Percentiles rank a stretch among this genome's conserved stretches.
Conservation (phyloP, 352 stramenopile genomes). For the Peronospora farinosa region DNA sequence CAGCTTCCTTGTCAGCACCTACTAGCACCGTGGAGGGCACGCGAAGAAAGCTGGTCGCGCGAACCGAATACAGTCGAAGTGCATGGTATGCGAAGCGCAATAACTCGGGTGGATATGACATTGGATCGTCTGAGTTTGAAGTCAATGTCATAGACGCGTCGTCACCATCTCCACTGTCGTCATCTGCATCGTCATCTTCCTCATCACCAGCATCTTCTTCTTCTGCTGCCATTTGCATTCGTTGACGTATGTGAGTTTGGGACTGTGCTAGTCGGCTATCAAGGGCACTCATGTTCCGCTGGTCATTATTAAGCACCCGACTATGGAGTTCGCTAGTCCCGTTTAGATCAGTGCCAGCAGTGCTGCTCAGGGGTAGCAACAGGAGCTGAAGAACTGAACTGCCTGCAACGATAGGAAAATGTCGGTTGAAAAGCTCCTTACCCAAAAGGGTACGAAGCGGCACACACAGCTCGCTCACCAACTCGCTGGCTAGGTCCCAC, state of each 20-base stretch:
- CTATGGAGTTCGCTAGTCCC: slow-evolving; percentile 5
- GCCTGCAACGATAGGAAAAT: slow-evolving; percentile 46
- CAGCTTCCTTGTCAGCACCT: slow-evolving; percentile 14
- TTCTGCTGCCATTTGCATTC: slow-evolving; percentile 1
- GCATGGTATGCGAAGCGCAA: slow-evolving; percentile 51
- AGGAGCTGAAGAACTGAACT: slow-evolving; percentile 66
- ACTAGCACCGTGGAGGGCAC: slow-evolving; percentile 37
- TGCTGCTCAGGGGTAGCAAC: slow-evolving; percentile 41
- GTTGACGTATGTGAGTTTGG: slow-evolving; percentile 15
- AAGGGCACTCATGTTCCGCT: slow-evolving; percentile 28
- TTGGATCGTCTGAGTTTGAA: slow-evolving; percentile 6
- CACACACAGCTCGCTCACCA: slow-evolving; percentile 60
- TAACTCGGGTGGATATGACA: slow-evolving; percentile 35
- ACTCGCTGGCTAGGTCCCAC: slow-evolving; percentile 66
- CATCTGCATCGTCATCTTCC: slow-evolving; percentile 15
- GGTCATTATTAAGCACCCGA: slow-evolving; percentile 8
- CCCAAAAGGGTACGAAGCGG: slow-evolving; percentile 52
- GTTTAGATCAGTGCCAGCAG: slow-evolving; percentile 10
- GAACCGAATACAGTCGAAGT: slow-evolving; percentile 47
- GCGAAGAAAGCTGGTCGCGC: slow-evolving; percentile 55
- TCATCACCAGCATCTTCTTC: slow-evolving; percentile 6
- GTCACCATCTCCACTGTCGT: slow-evolving; percentile 9
- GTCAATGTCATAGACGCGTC: slow-evolving; percentile 6
- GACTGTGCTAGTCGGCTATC: slow-evolving; percentile 28
- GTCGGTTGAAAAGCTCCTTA: slow-evolving; percentile 41